phyloP scores from a whole-genome alignment of 1,139 yeast genomes.

The Petasospora rhodanensis region DNA sequence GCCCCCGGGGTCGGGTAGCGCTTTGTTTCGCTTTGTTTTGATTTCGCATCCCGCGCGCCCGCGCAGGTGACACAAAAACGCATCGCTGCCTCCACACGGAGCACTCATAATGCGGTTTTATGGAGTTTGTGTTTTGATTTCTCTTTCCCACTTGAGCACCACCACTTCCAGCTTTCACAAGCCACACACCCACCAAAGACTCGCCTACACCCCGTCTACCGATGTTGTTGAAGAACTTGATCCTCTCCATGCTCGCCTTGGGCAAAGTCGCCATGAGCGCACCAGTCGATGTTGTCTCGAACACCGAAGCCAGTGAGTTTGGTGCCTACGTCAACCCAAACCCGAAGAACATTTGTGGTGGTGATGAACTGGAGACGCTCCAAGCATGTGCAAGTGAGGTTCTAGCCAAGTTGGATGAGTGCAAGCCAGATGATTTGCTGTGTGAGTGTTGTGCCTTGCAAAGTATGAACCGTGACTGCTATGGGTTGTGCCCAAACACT shows the following conservation, averaged over 20 bases:
- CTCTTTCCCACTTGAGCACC: too few species aligned
- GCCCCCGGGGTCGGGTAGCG: too few species aligned
- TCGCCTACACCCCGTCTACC: too few species aligned
- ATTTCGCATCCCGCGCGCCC: too few species aligned
- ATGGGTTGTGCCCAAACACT: constrained; percentile 45
- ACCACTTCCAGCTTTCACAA: too few species aligned
- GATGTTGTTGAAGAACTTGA: constrained; percentile 9
- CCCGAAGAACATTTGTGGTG: constrained; percentile 36
- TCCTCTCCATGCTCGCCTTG: constrained; percentile 2
- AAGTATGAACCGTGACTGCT: constrained; percentile 41
- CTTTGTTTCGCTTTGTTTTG: too few species aligned
- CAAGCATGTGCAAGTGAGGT: constrained; percentile 45
- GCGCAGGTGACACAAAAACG: too few species aligned
- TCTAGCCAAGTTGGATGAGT: constrained; percentile 39
- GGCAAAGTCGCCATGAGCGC: constrained; percentile 1
- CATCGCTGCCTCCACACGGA: too few species aligned
- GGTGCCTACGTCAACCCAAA: constrained; percentile 46
- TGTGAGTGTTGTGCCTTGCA: constrained; percentile 56
- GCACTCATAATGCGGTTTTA: too few species aligned
- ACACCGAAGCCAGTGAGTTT: constrained; percentile 27
- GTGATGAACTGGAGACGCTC: constrained; percentile 40
- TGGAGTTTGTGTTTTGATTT: too few species aligned
- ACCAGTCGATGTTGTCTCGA: constrained; percentile 18
- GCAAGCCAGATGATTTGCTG: constrained; percentile 49
- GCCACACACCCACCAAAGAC: too few species aligned